Conservation (phyloP, 257 asterid species). For the Cynanchum wilfordii region DNA sequence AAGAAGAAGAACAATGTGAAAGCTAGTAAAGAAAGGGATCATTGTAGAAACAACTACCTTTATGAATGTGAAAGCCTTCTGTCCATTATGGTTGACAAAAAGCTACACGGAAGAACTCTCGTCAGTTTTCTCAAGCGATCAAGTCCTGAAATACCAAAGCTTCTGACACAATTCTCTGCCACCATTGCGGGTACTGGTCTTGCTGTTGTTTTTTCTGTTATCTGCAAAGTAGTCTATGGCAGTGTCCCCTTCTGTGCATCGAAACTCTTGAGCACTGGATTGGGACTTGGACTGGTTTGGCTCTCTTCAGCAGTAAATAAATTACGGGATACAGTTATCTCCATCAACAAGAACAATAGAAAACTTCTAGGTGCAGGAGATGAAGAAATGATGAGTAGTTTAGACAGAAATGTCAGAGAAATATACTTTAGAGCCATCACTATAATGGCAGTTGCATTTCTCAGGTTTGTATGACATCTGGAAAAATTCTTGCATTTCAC, state of each 20-base stretch:
- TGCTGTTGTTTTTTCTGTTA: conserved; percentile 61
- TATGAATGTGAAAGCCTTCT: conserved; percentile 87
- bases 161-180: conserved; percentile 71
- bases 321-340: conserved; percentile 62
- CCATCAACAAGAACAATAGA: conserved; percentile 46
- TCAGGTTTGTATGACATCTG: conserved; percentile 48
- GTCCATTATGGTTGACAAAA: conserved; percentile 55
- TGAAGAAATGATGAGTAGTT: conserved; percentile 51
- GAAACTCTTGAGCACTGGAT: conserved; percentile 55
- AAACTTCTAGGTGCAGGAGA: conserved; percentile 29
- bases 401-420: conserved; percentile 59
- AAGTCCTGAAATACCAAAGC: conserved; percentile 58
- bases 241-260: conserved; percentile 51
- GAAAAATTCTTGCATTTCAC: background rate
- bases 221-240: conserved; percentile 56
- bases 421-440: conserved; percentile 60
- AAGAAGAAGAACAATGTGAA: conserved; percentile 43
- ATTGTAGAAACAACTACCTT: conserved; percentile 48
- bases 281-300: conserved; percentile 86
- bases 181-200: conserved; percentile 88
- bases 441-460: conserved; percentile 51
- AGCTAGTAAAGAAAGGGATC: conserved; percentile 40
- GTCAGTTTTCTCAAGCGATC: conserved; percentile 69
- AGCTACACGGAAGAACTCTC: conserved; percentile 42
- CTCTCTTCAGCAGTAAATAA: conserved; percentile 76